Conservation (phyloP, 257 asterid species). For the Petunia axillaris region DNA sequence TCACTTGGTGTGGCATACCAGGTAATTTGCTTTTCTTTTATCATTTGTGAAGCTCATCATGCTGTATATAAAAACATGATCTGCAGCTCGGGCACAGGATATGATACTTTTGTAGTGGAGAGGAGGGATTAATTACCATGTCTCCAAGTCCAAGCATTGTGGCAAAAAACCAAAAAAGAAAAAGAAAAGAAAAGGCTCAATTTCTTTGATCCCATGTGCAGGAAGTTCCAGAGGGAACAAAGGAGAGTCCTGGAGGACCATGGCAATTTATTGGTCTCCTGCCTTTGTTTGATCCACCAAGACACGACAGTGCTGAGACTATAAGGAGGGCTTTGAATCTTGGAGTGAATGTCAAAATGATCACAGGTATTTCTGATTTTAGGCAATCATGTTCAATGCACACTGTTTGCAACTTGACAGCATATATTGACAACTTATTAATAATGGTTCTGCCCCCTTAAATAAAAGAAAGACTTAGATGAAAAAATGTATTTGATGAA, state of each 20-base stretch:
- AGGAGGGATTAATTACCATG: not conserved
- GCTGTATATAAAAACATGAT: no score
- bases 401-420: not conserved
- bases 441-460: not conserved
- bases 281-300: slow-evolving; percentile 59
- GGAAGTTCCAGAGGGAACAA: slow-evolving; percentile 61
- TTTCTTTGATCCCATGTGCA: slow-evolving; percentile 25
- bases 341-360: slow-evolving; percentile 59
- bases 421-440: slow-evolving; percentile 17
- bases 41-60: not conserved
- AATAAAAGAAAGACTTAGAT: not conserved
- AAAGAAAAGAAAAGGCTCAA: not conserved
- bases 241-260: slow-evolving; percentile 57
- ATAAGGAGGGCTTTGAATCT: slow-evolving; percentile 57
- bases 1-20: slow-evolving; percentile 61
- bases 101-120: not conserved
- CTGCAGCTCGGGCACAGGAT: not conserved
- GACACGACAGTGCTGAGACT: slow-evolving; percentile 63
- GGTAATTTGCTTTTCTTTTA: slow-evolving; percentile 33
- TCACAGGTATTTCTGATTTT: slow-evolving; percentile 42
- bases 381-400: not conserved
- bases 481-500: not conserved
- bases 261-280: slow-evolving; percentile 53
- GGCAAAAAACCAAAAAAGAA: not conserved
- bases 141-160: not conserved